Evolutionary conservation across 2,329 filamentous ascomycete genomes (phyloP).

Genomic region (Aspergillus sp.): DNA sequence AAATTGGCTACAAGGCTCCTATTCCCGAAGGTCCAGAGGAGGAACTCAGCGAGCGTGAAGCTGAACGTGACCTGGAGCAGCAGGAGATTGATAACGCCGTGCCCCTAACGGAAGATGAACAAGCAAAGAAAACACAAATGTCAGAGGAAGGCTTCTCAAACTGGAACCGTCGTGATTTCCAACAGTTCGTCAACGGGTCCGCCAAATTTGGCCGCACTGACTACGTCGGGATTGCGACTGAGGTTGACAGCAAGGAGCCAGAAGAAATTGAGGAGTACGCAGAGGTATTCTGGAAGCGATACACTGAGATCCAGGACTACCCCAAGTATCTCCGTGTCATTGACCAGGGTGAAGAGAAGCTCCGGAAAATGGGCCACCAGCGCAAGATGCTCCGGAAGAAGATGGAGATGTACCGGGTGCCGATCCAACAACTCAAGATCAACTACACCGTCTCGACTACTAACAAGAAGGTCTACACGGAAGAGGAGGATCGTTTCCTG

Average conservation of each 20-base stretch:
- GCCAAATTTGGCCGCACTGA: constrained; percentile 87
- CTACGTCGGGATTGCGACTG: constrained; percentile 79
- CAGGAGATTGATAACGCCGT: constrained; percentile 90
- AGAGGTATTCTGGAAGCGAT: constrained; percentile 94
- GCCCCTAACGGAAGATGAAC: constrained; percentile 84
- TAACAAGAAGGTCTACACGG: constrained; percentile 99
- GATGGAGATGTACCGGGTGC: constrained; percentile 94
- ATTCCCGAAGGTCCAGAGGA: constrained; percentile 86
- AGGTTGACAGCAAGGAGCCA: constrained; percentile 86
- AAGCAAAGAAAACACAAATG: constrained; percentile 78
- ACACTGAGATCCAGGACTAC: constrained; percentile 86
- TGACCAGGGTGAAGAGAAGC: constrained; percentile 87
- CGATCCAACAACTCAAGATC: constrained; percentile 95
- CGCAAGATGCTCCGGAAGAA: constrained; percentile 92
- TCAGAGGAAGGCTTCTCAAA: constrained; percentile 83
- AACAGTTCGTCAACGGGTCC: constrained; percentile 95
- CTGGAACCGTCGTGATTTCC: constrained; percentile 97
- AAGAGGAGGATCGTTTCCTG: constrained; percentile 95
- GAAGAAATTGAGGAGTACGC: constrained; percentile 88
- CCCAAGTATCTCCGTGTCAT: constrained; percentile 85
- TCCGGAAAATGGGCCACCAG: constrained; percentile 85
- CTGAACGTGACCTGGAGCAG: constrained; percentile 83
- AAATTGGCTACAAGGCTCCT: constrained; percentile 92
- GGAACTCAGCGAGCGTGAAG: constrained; percentile 80
- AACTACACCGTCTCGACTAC: constrained; percentile 99